phyloP scores from a whole-genome alignment of 2,329 filamentous ascomycete species.

The Aquanectria penicillioides region DNA sequence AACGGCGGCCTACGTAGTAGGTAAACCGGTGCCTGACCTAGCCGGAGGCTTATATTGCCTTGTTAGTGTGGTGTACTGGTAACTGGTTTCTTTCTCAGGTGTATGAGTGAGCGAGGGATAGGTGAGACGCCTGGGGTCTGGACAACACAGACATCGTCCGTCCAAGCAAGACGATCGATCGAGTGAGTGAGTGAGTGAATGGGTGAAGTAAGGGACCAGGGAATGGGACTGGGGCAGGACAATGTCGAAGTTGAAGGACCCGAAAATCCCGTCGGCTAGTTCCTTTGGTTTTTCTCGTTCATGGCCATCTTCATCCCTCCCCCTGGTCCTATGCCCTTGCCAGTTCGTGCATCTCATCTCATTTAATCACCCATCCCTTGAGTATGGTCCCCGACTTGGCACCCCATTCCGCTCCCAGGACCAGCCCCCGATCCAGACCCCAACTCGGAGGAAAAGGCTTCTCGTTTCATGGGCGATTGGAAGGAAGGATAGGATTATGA shows the following conservation, averaged over 20 bases:
- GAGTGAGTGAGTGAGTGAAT: slow-evolving; percentile 4
- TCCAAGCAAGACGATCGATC: too few species aligned
- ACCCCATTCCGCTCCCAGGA: slow-evolving; percentile 26
- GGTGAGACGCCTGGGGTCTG: too few species aligned
- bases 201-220: background rate
- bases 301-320: slow-evolving; percentile 18
- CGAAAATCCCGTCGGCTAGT: slow-evolving; percentile 26
- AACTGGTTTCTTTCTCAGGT: slow-evolving; percentile 15
- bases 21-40: slow-evolving; percentile 38
- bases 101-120: background rate
- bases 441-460: slow-evolving; percentile 23
- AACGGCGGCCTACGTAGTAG: slow-evolving; percentile 29
- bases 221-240: background rate
- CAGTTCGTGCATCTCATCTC: slow-evolving; percentile 32
- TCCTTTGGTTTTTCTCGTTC: slow-evolving; percentile 9
- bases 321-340: slow-evolving; percentile 23
- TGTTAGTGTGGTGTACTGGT: slow-evolving; percentile 21
- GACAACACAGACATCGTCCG: too few species aligned
- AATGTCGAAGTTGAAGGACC: slow-evolving; percentile 6
- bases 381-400: slow-evolving; percentile 35
- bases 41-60: slow-evolving; percentile 32
- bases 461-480: slow-evolving; percentile 20
- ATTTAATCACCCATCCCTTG: slow-evolving; percentile 20
- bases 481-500: too few species aligned
- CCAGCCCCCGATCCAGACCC: slow-evolving; percentile 31